These are phyloP conservation scores for Dictyostelium purpureum DNA, from an alignment of 78 protist species.

Conservation along the genomic window DNA sequence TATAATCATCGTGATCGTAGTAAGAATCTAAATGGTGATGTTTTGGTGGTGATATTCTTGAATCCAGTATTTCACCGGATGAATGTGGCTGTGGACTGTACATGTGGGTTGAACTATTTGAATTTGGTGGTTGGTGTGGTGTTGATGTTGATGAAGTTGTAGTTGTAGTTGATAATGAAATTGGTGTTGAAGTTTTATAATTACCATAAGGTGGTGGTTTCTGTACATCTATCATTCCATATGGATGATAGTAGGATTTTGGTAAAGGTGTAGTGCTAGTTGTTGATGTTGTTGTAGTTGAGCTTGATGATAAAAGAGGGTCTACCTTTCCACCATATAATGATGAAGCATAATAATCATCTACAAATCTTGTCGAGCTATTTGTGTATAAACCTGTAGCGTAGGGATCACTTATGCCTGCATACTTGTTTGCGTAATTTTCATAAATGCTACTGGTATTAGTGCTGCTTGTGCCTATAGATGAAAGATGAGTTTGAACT, in stretches of 20 bases:
- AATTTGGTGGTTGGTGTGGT: not conserved
- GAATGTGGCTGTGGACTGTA: not conserved
- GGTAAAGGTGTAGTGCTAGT: not conserved
- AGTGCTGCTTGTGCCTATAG: not conserved
- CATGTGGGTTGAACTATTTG: not conserved
- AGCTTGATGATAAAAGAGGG: not conserved
- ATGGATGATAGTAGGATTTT: slow-evolving; percentile 12
- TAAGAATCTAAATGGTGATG: slow-evolving; percentile 15
- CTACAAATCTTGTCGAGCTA: not conserved
- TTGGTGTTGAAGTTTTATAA: not conserved
- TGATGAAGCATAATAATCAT: not conserved
- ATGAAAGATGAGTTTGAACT: not conserved
- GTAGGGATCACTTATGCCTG: slow-evolving; percentile 2
- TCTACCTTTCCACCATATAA: not conserved
- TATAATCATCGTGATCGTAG: not conserved
- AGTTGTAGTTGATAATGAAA: not conserved
- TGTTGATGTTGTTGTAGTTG: not conserved
- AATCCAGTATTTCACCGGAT: not conserved
- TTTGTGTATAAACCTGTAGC: not conserved
- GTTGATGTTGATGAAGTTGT: not conserved
- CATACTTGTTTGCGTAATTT: not conserved
- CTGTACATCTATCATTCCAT: not conserved
- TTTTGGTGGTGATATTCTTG: slow-evolving; percentile 10
- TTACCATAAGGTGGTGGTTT: not conserved
- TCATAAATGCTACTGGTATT: slow-evolving; percentile 2